These are phyloP conservation scores for Ophiognomonia clavigignenti-juglandacearum DNA, from an alignment of 2,329 filamentous ascomycete genomes.

Conservation along the genomic window DNA sequence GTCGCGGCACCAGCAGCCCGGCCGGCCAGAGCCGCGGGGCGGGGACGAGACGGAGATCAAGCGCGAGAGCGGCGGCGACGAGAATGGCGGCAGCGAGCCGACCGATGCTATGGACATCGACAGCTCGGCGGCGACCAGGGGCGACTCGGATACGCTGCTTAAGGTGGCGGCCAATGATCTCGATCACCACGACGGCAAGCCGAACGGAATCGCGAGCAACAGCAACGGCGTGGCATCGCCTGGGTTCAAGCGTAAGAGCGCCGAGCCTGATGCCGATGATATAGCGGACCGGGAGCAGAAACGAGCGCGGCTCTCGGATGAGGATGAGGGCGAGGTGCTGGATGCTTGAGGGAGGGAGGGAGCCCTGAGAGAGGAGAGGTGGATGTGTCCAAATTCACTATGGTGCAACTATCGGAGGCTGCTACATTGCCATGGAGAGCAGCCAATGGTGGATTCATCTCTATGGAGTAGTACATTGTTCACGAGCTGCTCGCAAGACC, in stretches of 20 bases:
- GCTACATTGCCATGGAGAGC: no score
- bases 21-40: constrained; percentile 19
- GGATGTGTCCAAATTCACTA: no score
- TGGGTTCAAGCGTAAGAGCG: constrained; percentile 24
- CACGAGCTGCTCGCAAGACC: no score
- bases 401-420: no score
- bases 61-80: constrained; percentile 13
- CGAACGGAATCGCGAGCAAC: constrained; percentile 17
- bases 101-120: constrained; percentile 3
- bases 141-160: constrained; percentile 27
- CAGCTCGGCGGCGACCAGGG: constrained; percentile 15
- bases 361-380: no score
- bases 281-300: constrained; percentile 20
- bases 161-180: constrained; percentile 29
- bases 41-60: constrained; percentile 17
- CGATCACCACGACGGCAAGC: constrained; percentile 18
- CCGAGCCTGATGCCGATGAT: constrained; percentile 19
- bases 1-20: constrained; percentile 34
- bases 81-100: no score
- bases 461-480: no score
- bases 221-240: constrained; percentile 22
- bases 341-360: constrained; percentile 8
- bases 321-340: constrained; percentile 23
- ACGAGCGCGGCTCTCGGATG: constrained; percentile 19
- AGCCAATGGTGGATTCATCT: no score